Evolutionary conservation across 768 basidiomycete genomes (phyloP).

Genomic region (Panus rudis): DNA sequence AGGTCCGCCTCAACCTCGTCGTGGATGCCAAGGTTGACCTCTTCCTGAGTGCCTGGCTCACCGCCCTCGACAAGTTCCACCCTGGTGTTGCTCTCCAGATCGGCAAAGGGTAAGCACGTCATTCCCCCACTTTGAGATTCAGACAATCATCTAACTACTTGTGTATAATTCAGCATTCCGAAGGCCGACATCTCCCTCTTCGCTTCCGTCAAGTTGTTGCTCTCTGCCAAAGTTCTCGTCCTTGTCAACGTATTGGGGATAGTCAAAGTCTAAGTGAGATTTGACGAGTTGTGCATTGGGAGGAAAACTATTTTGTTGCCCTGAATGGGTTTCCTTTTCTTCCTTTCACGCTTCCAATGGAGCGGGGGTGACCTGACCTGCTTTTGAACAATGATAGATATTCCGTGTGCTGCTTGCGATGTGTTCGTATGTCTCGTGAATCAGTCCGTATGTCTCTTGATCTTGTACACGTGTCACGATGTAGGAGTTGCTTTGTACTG

Average conservation of each 20-base stretch:
- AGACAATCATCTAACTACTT: neutral
- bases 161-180: neutral
- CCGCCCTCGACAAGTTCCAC: neutral
- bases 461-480: too few relatives aligned
- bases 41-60: neutral
- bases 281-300: too few relatives aligned
- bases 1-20: neutral
- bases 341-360: too few relatives aligned
- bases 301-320: too few relatives aligned
- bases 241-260: neutral
- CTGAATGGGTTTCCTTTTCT: too few relatives aligned
- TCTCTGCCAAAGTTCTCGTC: neutral
- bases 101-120: neutral
- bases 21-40: neutral
- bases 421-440: too few relatives aligned
- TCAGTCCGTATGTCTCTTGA: too few relatives aligned
- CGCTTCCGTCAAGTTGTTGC: neutral
- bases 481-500: too few relatives aligned
- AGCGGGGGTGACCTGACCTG: too few relatives aligned
- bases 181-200: neutral
- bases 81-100: neutral
- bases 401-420: too few relatives aligned
- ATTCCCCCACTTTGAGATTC: neutral
- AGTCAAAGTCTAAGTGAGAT: too few relatives aligned
- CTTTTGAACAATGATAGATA: too few relatives aligned